Conservation (phyloP, 331 rosid genomes). For the Prunus yedoensis region DNA sequence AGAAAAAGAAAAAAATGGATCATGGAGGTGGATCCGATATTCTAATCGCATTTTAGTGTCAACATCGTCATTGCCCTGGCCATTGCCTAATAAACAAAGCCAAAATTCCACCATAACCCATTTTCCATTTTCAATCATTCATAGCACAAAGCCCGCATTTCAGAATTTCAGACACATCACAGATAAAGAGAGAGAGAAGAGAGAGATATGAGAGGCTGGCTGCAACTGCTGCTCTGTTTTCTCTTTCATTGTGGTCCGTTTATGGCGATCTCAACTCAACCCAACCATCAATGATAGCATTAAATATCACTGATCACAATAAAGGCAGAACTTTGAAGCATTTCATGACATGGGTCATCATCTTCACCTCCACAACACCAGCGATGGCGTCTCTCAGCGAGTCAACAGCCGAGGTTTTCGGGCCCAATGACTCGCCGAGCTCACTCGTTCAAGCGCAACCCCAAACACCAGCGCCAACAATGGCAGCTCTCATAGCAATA, state of each 20-base stretch:
- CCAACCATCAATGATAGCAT: slow-evolving; percentile 21
- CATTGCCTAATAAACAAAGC: background rate
- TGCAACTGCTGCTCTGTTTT: background rate
- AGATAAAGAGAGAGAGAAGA: background rate
- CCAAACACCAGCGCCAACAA: slow-evolving; percentile 13
- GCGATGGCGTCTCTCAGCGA: slow-evolving; percentile 83
- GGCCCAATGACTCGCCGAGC: slow-evolving; percentile 97
- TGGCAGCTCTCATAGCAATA: background rate
- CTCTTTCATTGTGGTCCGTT: background rate
- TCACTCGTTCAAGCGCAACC: slow-evolving; percentile 85
- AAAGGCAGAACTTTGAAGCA: background rate
- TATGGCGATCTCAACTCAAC: slow-evolving; percentile 37
- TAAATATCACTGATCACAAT: background rate
- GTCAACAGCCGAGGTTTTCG: slow-evolving; percentile 87
- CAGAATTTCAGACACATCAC: background rate
- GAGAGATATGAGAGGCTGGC: background rate
- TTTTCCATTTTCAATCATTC: background rate
- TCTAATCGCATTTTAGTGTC: background rate
- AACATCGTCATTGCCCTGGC: background rate
- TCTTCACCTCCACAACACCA: slow-evolving; percentile 43
- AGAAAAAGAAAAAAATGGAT: background rate
- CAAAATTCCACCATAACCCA: background rate
- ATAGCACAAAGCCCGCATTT: background rate
- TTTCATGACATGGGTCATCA: slow-evolving; percentile 53
- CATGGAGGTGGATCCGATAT: background rate